Percentiles rank a stretch among this genome's conserved stretches.
Conservation (phyloP, 176 grass and related monocot genomes). For the maize (Zea mays) region Zm-B73-REFERENCE-NAM-5.0 NC_050104.1:103106501-103107000, state of each 20-base stretch:
- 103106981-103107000: background rate
- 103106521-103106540: no score
- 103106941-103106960: background rate
- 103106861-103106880: background rate
- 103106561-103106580: no score
- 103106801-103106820: background rate
- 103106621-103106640: no score
- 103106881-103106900: background rate
- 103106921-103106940: background rate
- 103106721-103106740: background rate
- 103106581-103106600: no score
- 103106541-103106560: no score
- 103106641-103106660: no score
- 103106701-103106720: background rate
- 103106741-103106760: background rate
- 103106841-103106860: background rate
- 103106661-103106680: no score
- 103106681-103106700: no score
- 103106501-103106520: background rate
- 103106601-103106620: no score
- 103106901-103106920: constrained; percentile 7
- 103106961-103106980: constrained; percentile 21
- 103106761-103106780: background rate
- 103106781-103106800: background rate
- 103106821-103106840: background rate